Conservation (phyloP, 208 protist species). For the Leishmania major region DNA sequence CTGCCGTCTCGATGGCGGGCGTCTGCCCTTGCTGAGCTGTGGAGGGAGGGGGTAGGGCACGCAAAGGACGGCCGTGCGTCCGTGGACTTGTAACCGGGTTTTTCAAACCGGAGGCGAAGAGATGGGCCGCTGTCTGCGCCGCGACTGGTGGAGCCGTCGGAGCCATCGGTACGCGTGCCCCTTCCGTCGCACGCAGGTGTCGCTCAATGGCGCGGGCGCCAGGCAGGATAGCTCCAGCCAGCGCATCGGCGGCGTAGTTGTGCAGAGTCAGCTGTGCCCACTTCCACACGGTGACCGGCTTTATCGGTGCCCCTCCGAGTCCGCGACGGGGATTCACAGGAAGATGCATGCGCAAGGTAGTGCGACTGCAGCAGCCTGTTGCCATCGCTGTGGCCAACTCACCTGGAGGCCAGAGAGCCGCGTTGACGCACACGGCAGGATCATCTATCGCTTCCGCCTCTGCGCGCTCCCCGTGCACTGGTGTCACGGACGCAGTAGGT, state of each 20-base stretch:
- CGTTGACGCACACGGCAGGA: not conserved
- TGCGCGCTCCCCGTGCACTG: not conserved
- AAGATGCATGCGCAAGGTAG: not conserved
- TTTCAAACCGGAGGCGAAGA: not conserved
- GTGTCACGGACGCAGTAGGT: not conserved
- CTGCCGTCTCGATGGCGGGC: not conserved
- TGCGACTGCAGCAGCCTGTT: not conserved
- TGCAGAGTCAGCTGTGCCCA: constrained; percentile 24
- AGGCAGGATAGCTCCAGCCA: not conserved
- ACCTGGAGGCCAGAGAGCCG: not conserved
- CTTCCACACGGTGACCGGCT: not conserved
- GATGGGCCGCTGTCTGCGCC: not conserved
- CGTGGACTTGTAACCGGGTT: not conserved
- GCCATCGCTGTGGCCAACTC: not conserved
- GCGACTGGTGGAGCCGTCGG: not conserved
- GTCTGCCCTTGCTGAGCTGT: not conserved
- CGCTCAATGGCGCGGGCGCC: not conserved
- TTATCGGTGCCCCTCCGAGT: not conserved
- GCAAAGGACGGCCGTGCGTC: not conserved
- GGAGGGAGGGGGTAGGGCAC: not conserved
- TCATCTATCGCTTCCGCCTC: not conserved
- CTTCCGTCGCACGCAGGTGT: not conserved
- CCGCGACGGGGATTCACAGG: not conserved
- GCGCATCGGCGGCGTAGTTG: constrained; percentile 23
- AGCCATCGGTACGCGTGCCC: not conserved